Evolutionary conservation across 2,329 filamentous ascomycete genomes (phyloP).

Genomic region (Claviceps digitariae): DNA sequence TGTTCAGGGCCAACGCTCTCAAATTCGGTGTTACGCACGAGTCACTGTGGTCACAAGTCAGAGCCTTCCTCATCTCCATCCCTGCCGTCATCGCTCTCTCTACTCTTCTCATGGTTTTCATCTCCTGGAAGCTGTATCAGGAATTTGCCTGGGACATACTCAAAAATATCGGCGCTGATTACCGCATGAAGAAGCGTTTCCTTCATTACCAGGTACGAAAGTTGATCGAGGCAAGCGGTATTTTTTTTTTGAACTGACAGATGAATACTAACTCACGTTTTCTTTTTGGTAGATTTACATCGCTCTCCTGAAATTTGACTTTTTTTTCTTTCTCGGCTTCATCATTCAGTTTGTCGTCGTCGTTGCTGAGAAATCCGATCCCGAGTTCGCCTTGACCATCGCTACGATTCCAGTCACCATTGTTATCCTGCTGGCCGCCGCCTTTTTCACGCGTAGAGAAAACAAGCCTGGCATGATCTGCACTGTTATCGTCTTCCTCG

Average conservation of each 20-base stretch:
- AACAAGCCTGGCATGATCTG: slow-evolving; percentile 62
- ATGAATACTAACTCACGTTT: neutral
- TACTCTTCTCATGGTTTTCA: slow-evolving; percentile 58
- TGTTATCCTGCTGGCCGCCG: slow-evolving; percentile 70
- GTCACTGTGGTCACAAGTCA: slow-evolving; percentile 54
- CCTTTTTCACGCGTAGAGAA: slow-evolving; percentile 74
- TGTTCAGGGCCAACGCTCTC: slow-evolving; percentile 35
- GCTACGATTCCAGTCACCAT: slow-evolving; percentile 88
- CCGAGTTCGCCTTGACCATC: slow-evolving; percentile 77
- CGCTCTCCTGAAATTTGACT: slow-evolving; percentile 94
- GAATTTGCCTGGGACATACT: slow-evolving; percentile 99
- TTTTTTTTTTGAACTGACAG: no score
- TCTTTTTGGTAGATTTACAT: slow-evolving; percentile 67
- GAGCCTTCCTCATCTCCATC: slow-evolving; percentile 70
- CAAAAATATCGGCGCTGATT: slow-evolving; percentile 95
- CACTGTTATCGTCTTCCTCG: slow-evolving; percentile 77
- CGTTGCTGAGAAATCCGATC: slow-evolving; percentile 52
- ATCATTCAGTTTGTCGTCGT: slow-evolving; percentile 96
- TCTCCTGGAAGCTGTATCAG: slow-evolving; percentile 92
- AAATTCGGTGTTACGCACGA: slow-evolving; percentile 14
- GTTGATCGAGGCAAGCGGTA: slow-evolving; percentile 10
- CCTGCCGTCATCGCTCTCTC: slow-evolving; percentile 69
- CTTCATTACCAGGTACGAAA: slow-evolving; percentile 75
- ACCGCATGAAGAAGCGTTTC: slow-evolving; percentile 93
- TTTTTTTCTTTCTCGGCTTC: slow-evolving; percentile 99